Percentiles rank a stretch among this genome's conserved stretches.
These are phyloP conservation scores for Entophlyctis helioformis DNA, from an alignment of 192 early-diverging fungal genomes.

Conservation along the genomic window DNA sequence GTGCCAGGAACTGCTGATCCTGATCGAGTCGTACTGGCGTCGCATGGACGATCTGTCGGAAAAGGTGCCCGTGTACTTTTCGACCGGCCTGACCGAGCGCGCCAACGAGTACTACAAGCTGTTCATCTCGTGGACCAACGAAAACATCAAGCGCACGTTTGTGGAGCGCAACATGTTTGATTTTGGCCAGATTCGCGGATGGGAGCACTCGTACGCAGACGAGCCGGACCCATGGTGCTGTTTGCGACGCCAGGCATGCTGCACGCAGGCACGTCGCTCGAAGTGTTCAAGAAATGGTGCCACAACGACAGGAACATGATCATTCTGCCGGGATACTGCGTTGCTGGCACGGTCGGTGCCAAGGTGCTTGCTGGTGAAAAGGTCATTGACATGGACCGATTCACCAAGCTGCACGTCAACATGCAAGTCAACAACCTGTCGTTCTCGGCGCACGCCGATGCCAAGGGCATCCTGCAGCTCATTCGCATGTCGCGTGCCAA, in stretches of 20 bases:
- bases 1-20: slow-evolving; percentile 96
- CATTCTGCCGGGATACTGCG: slow-evolving; percentile 97
- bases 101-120: slow-evolving; percentile 95
- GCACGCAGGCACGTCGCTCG: slow-evolving; percentile 88
- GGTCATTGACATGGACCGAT: slow-evolving; percentile 68
- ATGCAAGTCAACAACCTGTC: slow-evolving; percentile 89
- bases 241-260: slow-evolving; percentile 98
- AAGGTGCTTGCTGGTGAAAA: slow-evolving; percentile 86
- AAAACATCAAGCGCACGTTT: slow-evolving; percentile 90
- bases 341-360: slow-evolving; percentile 89
- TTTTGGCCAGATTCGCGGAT: slow-evolving; percentile 85
- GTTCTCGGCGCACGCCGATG: slow-evolving; percentile 95
- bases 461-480: slow-evolving; percentile 94
- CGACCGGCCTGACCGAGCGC: slow-evolving; percentile 83
- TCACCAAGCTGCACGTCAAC: slow-evolving; percentile 59
- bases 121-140: slow-evolving; percentile 97
- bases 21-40: slow-evolving; percentile 93
- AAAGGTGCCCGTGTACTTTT: slow-evolving; percentile 88
- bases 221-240: slow-evolving; percentile 86
- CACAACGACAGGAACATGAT: slow-evolving; percentile 87
- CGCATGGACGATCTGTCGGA: slow-evolving; percentile 70
- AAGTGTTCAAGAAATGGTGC: slow-evolving; percentile 94
- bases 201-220: slow-evolving; percentile 56
- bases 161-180: slow-evolving; percentile 92
- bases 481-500: slow-evolving; percentile 77